phyloP scores from a whole-genome alignment of 2,329 filamentous ascomycete species.

The Fusarium sulawesiense region DNA sequence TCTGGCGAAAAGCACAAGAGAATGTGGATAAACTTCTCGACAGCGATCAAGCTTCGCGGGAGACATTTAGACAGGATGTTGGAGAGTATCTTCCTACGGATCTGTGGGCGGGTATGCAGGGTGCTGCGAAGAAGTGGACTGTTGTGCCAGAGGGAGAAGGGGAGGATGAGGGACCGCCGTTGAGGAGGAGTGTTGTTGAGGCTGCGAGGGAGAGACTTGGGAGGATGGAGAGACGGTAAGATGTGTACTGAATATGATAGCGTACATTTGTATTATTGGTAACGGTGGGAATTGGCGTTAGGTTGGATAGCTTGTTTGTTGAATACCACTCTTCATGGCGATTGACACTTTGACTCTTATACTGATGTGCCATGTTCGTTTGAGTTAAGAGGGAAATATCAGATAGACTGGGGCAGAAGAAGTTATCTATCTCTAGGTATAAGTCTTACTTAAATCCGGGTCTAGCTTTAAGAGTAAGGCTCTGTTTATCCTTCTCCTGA shows the following conservation, averaged over 20 bases:
- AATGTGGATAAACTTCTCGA: conserved; percentile 81
- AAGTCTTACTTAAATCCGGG: too few relatives aligned
- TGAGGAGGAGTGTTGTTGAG: conserved; percentile 43
- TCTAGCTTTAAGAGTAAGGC: too few relatives aligned
- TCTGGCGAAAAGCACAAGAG: conserved; percentile 81
- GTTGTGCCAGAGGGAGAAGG: conserved; percentile 52
- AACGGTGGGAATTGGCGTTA: background rate
- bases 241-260: background rate
- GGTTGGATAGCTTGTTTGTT: background rate
- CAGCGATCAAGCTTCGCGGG: conserved; percentile 77
- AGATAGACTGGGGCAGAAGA: too few relatives aligned
- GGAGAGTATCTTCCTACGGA: conserved; percentile 89
- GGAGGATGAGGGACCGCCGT: conserved; percentile 24
- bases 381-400: too few relatives aligned
- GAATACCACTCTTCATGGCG: conserved; percentile 12
- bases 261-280: conserved; percentile 17
- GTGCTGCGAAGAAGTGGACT: conserved; percentile 65
- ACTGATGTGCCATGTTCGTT: too few relatives aligned
- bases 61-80: conserved; percentile 82
- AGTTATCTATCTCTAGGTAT: too few relatives aligned
- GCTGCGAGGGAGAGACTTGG: conserved; percentile 39
- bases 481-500: too few relatives aligned
- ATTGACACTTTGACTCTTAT: too few relatives aligned
- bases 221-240: conserved; percentile 20
- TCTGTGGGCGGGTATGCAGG: conserved; percentile 82